Evolutionary conservation across 1,284 basidiomycete genomes (phyloP).

Genomic region (Ganoderma resinaceum): DNA sequence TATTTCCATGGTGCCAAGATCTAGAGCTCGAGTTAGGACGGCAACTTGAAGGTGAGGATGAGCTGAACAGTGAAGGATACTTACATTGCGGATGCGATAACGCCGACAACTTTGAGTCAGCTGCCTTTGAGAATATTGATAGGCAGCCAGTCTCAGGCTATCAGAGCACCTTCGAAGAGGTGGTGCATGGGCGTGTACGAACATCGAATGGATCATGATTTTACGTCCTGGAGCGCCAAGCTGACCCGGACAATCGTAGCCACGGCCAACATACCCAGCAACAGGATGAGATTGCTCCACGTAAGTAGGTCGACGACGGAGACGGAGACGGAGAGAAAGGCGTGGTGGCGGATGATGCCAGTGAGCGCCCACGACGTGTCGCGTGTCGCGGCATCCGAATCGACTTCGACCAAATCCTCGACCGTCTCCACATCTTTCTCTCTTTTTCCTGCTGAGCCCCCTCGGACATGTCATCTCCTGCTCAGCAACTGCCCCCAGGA

Average conservation of each 20-base stretch:
- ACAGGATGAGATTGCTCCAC: slow-evolving; percentile 17
- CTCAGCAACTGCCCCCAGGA: slow-evolving; percentile 82
- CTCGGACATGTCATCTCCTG: slow-evolving; percentile 66
- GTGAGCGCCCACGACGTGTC: slow-evolving; percentile 31
- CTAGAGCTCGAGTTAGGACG: not conserved
- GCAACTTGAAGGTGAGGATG: not conserved
- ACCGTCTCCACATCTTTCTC: slow-evolving; percentile 18
- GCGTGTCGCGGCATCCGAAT: slow-evolving; percentile 26
- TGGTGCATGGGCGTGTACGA: not conserved
- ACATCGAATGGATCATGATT: not conserved
- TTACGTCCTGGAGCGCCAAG: not conserved
- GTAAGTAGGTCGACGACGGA: slow-evolving; percentile 15
- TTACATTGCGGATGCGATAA: not conserved
- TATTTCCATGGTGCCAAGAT: slow-evolving; percentile 16
- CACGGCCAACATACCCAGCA: not conserved
- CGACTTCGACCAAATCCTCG: slow-evolving; percentile 18
- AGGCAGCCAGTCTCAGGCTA: not conserved
- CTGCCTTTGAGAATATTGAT: not conserved
- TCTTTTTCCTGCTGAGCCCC: slow-evolving; percentile 11
- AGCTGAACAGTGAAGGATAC: not conserved
- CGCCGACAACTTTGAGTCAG: not conserved
- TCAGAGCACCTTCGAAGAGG: not conserved
- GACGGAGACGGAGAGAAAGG: not conserved
- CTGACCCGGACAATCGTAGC: not conserved
- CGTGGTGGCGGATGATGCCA: not conserved